These are phyloP conservation scores for Gracilariopsis chorda DNA, from an alignment of 23 red algal species.

Conservation along the genomic window DNA sequence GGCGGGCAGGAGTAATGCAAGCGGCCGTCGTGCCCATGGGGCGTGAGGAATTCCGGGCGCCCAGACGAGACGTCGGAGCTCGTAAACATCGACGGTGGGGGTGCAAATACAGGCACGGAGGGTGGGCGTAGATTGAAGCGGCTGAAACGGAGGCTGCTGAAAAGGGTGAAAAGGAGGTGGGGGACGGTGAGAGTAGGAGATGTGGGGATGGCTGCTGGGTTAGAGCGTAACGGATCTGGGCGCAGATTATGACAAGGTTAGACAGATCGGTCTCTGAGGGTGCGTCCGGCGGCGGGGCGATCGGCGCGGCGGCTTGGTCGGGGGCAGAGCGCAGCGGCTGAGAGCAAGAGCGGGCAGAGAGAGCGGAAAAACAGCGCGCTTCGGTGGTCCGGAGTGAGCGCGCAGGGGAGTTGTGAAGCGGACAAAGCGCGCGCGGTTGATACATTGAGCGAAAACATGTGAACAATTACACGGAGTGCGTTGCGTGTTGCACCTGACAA, in stretches of 20 bases:
- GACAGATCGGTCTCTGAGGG: not conserved
- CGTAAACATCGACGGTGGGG: conserved; percentile 58
- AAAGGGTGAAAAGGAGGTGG: not conserved
- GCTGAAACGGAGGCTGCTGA: not conserved
- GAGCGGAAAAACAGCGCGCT: too few species aligned
- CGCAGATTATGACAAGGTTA: not conserved
- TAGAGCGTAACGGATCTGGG: conserved; percentile 27
- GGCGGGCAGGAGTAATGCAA: conserved; percentile 44
- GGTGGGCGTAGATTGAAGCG: not conserved
- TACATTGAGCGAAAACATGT: too few species aligned
- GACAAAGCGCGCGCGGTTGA: not conserved
- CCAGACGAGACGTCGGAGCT: conserved; percentile 60
- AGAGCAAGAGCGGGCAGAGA: too few species aligned
- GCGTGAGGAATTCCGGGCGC: conserved; percentile 49
- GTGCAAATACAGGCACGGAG: conserved; percentile 21
- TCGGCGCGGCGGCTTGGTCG: not conserved
- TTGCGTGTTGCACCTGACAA: too few species aligned
- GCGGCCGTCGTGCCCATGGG: conserved; percentile 36
- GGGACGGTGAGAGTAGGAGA: not conserved
- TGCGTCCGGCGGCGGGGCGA: not conserved
- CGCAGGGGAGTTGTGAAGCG: not conserved
- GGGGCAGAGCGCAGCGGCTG: too few species aligned
- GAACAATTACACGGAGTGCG: too few species aligned
- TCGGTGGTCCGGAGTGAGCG: too few species aligned
- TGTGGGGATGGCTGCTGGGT: not conserved